A percentile compares a stretch with the other conserved stretches of the same genome.
These are phyloP conservation scores for Microbotryomycetes sp. DNA, from an alignment of 1,284 basidiomycete species.

Conservation along the genomic window DNA sequence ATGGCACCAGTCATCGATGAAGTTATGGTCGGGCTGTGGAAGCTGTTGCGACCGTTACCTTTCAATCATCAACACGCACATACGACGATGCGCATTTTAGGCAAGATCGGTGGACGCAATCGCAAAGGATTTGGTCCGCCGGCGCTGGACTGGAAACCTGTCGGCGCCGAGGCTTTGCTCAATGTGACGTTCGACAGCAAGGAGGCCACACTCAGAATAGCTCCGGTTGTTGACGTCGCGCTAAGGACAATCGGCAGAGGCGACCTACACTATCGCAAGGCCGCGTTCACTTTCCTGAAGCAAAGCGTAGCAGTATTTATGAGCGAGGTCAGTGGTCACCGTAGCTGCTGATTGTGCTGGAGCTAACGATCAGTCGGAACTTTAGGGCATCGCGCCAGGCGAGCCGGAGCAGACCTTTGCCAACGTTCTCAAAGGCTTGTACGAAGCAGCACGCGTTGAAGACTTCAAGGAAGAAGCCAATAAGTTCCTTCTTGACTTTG, in stretches of 20 bases:
- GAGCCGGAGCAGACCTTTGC: conserved; percentile 69
- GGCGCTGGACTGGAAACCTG: conserved; percentile 60
- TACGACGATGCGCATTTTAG: conserved; percentile 91
- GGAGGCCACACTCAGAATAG: conserved; percentile 57
- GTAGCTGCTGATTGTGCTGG: background rate
- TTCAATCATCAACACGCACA: conserved; percentile 87
- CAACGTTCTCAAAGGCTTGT: conserved; percentile 64
- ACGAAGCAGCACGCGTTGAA: conserved; percentile 64
- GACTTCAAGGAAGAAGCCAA: conserved; percentile 65
- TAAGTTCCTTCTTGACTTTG: conserved; percentile 59
- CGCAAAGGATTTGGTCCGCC: conserved; percentile 78
- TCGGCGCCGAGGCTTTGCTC: conserved; percentile 61
- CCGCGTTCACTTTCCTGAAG: conserved; percentile 74
- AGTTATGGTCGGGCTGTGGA: conserved; percentile 89
- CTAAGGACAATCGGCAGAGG: conserved; percentile 57
- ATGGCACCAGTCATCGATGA: conserved; percentile 87
- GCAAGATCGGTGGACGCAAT: conserved; percentile 94
- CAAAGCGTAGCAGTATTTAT: conserved; percentile 64
- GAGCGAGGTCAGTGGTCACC: conserved; percentile 54
- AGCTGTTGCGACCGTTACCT: conserved; percentile 82
- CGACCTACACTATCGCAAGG: conserved; percentile 56
- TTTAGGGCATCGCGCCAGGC: conserved; percentile 35
- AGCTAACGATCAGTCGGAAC: background rate
- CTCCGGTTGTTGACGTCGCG: conserved; percentile 65
- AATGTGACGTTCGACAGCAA: conserved; percentile 67